Base-by-base conservation (phyloP, 2,329 filamentous ascomycete genomes). In the Thielaviopsis punctulata region DNA sequence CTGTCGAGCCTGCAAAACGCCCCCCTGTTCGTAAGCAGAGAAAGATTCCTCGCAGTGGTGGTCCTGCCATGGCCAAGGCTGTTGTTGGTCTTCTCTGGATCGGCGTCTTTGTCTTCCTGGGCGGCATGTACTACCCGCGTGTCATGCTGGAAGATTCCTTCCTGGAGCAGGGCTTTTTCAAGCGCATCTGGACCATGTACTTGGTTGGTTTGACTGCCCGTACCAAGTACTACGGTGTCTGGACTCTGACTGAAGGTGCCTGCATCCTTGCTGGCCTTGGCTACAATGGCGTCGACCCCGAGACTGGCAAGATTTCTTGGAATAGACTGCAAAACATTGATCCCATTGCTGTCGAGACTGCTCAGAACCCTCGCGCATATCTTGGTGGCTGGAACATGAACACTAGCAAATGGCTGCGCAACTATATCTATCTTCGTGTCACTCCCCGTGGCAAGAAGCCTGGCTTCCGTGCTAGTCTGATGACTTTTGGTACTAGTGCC, bases 351-450 rank as follows among this genome's bases (percentile, higher is more conserved):
- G 85, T 98, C 24, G 92, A 98, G 68, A 73, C 79, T 0, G 92
- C 90, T 1, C 89, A 95, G 67, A 98, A 96, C 64, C 85, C 86
- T n/a, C 81, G 90, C 51, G 88, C 79, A 1, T 96, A 92, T 61
- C 75, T 98, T 2, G 90, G 82, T 48, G 84, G 80, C 61, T 98
- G 92, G 92, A 98, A 98, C 66, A 95, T 95, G 70, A 96, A 96
- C 67, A 98, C 92, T 12, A 98, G 95, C 65, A 80, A 86, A 61
- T 98, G 92, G 92, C 71, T 98, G 56, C 79, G 89, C 46, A 95
- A 96, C 66, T 98, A 95, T 63, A 75, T 98, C 59, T 98, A 96
- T 63, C 74, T 98, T 47, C 82, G 92, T 22, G 92, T 98, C 2
- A 98, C 92, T 0, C 92, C 92, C 0, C 84, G 85, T 59, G 92